A percentile compares a stretch with the other conserved stretches of the same genome.
phyloP scores from a whole-genome alignment of 1,139 yeast genomes.

The Nakaseomyces sp. region DNA sequence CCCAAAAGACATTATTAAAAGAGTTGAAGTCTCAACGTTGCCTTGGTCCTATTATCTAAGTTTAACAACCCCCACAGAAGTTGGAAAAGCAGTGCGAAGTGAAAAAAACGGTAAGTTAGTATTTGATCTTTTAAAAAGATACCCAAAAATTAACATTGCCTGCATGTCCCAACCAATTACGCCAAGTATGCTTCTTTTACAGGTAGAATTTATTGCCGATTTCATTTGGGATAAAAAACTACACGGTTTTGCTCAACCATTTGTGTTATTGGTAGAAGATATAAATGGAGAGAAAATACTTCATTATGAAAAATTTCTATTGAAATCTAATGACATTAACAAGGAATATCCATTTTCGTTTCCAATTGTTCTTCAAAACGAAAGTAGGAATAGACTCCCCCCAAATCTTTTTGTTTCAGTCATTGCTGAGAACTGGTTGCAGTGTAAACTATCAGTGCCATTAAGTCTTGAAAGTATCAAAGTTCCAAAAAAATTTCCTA shows the following conservation, averaged over 20 bases:
- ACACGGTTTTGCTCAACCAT: conserved; percentile 61
- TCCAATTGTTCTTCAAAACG: conserved; percentile 41
- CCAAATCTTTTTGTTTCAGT: conserved; percentile 70
- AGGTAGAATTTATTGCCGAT: conserved; percentile 55
- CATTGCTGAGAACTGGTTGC: conserved; percentile 79
- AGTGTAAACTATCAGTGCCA: conserved; percentile 58
- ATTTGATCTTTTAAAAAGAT: conserved; percentile 54
- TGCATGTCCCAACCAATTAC: conserved; percentile 73
- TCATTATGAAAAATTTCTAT: conserved; percentile 45
- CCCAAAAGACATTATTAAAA: conserved; percentile 59
- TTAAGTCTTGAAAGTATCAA: conserved; percentile 46
- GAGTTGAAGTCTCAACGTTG: conserved; percentile 70
- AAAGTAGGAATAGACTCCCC: conserved; percentile 45
- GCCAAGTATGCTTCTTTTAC: conserved; percentile 53
- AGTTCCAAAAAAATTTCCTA: conserved; percentile 62
- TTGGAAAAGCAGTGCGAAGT: conserved; percentile 73
- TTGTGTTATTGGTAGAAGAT: conserved; percentile 69
- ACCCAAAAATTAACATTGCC: conserved; percentile 55
- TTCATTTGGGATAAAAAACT: conserved; percentile 66
- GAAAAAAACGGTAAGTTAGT: conserved; percentile 59
- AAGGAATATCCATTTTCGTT: conserved; percentile 56
- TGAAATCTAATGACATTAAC: conserved; percentile 42
- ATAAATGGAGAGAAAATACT: conserved; percentile 73
- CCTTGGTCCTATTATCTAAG: conserved; percentile 73
- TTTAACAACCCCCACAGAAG: conserved; percentile 51